phyloP scores from a whole-genome alignment of 139 green algal genomes.

The Auxenochlorella pyrenoidosa region DNA sequence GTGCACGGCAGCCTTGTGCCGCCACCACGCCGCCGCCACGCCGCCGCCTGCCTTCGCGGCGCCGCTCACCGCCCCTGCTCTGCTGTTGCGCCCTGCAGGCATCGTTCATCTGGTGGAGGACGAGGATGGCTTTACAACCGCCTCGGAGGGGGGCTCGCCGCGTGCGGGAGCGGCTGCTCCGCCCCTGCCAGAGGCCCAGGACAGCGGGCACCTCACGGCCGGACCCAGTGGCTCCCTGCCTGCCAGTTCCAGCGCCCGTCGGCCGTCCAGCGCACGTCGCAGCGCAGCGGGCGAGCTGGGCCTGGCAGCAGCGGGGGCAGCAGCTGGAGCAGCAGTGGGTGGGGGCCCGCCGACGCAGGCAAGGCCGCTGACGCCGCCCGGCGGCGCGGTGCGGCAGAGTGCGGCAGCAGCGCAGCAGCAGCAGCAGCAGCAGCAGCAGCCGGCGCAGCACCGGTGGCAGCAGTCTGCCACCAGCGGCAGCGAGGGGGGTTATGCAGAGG shows the following conservation, averaged over 20 bases:
- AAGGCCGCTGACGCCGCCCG: no score
- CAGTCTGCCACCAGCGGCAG: not conserved
- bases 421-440: not conserved
- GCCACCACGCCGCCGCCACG: not conserved
- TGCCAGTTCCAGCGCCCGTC: not conserved
- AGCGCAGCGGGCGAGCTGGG: no score
- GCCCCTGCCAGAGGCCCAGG: not conserved
- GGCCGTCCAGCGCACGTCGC: not conserved
- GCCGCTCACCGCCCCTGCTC: no score
- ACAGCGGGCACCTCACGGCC: constrained; percentile 32
- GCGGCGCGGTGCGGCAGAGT: not conserved
- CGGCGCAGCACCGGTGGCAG: not conserved
- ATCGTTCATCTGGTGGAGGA: constrained; percentile 14
- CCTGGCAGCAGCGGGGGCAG: not conserved
- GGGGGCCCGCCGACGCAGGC: not conserved
- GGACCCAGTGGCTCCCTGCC: not conserved
- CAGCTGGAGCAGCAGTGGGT: not conserved
- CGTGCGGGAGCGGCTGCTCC: not conserved
- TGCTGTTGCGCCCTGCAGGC: not conserved
- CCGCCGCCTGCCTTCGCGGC: not conserved
- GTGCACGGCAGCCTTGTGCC: not conserved
- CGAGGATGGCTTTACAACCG: constrained; percentile 23
- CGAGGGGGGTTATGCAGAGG: not conserved
- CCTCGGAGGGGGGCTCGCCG: not conserved
- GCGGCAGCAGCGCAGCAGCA: not conserved